These are phyloP conservation scores for Cudoniella acicularis DNA, from an alignment of 495 filamentous ascomycete species.

Conservation along the genomic window DNA sequence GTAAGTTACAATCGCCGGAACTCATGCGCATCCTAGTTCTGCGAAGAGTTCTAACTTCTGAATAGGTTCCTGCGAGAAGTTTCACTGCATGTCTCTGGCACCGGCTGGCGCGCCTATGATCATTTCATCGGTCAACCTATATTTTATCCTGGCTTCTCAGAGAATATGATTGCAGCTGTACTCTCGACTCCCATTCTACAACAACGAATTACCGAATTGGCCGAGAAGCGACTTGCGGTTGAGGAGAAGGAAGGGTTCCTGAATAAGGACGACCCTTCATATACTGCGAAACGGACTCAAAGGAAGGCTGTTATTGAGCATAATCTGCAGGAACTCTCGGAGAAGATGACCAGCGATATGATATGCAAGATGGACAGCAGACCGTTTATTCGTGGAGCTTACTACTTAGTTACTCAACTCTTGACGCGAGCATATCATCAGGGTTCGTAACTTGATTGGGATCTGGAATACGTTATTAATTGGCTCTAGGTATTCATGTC, in stretches of 20 bases:
- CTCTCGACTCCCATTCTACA: conserved; percentile 72
- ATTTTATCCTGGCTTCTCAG: conserved; percentile 88
- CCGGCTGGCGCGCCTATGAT: conserved; percentile 93
- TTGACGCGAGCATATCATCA: conserved; percentile 92
- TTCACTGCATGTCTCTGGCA: conserved; percentile 81
- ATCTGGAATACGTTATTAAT: background rate
- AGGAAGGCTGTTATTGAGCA: conserved; percentile 59
- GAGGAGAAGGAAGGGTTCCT: conserved; percentile 75
- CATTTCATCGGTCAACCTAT: conserved; percentile 84
- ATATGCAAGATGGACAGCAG: conserved; percentile 99
- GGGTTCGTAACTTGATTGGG: conserved; percentile 55
- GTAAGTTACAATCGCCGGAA: conserved; percentile 29
- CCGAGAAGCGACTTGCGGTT: conserved; percentile 63
- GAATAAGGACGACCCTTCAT: conserved; percentile 39
- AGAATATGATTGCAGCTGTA: conserved; percentile 77
- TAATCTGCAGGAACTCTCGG: conserved; percentile 52
- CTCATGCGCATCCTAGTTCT: background rate
- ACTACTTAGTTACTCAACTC: conserved; percentile 84
- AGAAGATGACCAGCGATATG: conserved; percentile 86
- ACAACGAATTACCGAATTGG: conserved; percentile 69
- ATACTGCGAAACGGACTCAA: conserved; percentile 47
- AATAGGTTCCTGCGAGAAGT: conserved; percentile 86
- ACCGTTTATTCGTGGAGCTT: conserved; percentile 84
- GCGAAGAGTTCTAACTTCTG: conserved; percentile 1
- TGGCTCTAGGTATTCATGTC: conserved; percentile 85